These are phyloP conservation scores for Umbelopsis isabellina DNA, from an alignment of 192 early-diverging fungal genomes.

Conservation along the genomic window DNA sequence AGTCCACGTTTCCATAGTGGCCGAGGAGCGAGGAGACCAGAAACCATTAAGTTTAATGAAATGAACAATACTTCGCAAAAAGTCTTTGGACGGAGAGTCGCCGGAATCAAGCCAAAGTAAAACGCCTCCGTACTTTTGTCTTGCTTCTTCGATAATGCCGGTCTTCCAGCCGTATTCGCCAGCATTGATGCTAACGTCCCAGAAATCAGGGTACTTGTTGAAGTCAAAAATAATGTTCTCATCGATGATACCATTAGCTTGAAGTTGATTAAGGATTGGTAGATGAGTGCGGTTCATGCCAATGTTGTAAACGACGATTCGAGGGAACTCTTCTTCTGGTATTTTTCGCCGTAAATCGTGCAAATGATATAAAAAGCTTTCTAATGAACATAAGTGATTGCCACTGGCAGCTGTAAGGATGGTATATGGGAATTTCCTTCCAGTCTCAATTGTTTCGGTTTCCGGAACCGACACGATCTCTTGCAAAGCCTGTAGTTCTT, in stretches of 20 bases:
- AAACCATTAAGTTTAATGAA: conserved; percentile 45
- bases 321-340: conserved; percentile 36
- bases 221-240: conserved; percentile 52
- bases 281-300: conserved; percentile 50
- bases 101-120: conserved; percentile 58
- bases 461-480: no score
- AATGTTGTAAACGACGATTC: conserved; percentile 55
- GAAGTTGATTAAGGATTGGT: conserved; percentile 45
- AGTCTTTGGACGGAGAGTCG: conserved; percentile 48
- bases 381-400: conserved; percentile 58
- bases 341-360: conserved; percentile 39
- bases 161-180: conserved; percentile 64
- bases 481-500: no score
- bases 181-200: conserved; percentile 49
- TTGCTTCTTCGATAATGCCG: conserved; percentile 53
- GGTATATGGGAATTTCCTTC: conserved; percentile 36
- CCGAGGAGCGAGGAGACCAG: conserved; percentile 49
- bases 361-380: conserved; percentile 51
- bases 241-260: conserved; percentile 44
- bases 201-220: conserved; percentile 49
- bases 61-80: conserved; percentile 45
- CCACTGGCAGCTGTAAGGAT: conserved; percentile 58
- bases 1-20: conserved; percentile 45
- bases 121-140: conserved; percentile 45
- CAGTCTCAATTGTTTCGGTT: no score